phyloP scores from a whole-genome alignment of 768 basidiomycete species.

The Podaxis sp. region DNA sequence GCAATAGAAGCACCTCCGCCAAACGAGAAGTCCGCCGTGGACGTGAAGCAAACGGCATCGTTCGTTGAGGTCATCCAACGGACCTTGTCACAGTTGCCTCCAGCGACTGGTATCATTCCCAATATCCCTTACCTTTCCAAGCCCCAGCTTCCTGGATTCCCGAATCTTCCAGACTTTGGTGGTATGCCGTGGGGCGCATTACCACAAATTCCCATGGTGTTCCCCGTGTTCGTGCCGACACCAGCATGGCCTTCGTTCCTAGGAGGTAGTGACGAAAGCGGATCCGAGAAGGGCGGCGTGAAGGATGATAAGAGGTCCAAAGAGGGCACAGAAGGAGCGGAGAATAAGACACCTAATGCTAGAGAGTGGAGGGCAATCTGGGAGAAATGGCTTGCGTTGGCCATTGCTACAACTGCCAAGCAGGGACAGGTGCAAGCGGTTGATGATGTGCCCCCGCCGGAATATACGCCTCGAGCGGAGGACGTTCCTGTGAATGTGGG shows the following conservation, averaged over 20 bases:
- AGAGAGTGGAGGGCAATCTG: constrained; percentile 65
- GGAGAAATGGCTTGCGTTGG: constrained; percentile 74
- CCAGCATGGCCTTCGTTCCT: constrained; percentile 66
- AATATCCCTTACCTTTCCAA: constrained; percentile 46
- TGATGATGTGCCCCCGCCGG: constrained; percentile 64
- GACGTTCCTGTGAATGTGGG: background rate
- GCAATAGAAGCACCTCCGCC: constrained; percentile 11
- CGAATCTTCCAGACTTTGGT: constrained; percentile 48
- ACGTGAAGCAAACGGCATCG: constrained; percentile 49
- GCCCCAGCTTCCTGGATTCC: constrained; percentile 64
- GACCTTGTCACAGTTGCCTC: constrained; percentile 62
- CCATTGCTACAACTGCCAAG: constrained; percentile 44
- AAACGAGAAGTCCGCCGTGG: constrained; percentile 28
- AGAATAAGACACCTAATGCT: constrained; percentile 38
- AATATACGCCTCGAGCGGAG: constrained; percentile 65
- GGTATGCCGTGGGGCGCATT: constrained; percentile 59
- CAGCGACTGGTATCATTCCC: constrained; percentile 49
- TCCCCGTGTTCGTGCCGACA: constrained; percentile 75
- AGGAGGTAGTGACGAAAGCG: constrained; percentile 34
- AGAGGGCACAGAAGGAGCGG: constrained; percentile 33
- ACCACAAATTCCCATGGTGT: constrained; percentile 72
- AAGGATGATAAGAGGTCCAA: constrained; percentile 22
- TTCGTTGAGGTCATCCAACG: constrained; percentile 76
- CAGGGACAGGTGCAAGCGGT: constrained; percentile 26
- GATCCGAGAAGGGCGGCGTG: constrained; percentile 15